Conservation (phyloP, 768 basidiomycete species). For the Suillus alpinus region DNA sequence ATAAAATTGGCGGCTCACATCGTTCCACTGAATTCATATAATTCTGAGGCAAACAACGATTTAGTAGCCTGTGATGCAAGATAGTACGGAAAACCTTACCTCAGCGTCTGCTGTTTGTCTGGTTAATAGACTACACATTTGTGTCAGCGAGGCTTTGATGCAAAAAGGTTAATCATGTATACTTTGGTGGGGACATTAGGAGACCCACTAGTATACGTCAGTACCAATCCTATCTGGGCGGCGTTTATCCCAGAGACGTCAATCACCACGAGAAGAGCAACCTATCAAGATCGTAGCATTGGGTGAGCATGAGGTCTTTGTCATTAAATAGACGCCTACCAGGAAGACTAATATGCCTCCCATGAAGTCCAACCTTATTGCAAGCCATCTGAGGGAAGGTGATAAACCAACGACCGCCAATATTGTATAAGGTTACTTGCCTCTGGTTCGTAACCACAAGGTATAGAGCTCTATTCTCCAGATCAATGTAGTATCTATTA, state of each 20-base stretch:
- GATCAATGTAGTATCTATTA: slow-evolving; percentile 66
- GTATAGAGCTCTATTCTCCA: slow-evolving; percentile 71
- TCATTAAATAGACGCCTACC: slow-evolving; percentile 31
- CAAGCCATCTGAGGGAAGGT: slow-evolving; percentile 53
- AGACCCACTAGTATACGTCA: slow-evolving; percentile 59
- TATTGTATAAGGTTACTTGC: slow-evolving; percentile 20
- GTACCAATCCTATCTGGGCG: slow-evolving; percentile 66
- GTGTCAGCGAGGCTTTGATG: slow-evolving; percentile 44
- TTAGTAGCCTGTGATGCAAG: neutral
- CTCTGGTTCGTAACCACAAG: slow-evolving; percentile 68
- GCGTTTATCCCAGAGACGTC: slow-evolving; percentile 57
- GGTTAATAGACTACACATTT: slow-evolving; percentile 52
- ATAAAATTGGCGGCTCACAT: slow-evolving; percentile 30
- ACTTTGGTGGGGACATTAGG: neutral
- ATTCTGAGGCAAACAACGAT: slow-evolving; percentile 38
- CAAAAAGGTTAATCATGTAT: neutral
- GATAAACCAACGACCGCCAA: neutral
- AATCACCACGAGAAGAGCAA: slow-evolving; percentile 63
- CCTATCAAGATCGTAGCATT: slow-evolving; percentile 31
- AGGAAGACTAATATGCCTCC: slow-evolving; percentile 58
- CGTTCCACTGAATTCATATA: slow-evolving; percentile 68
- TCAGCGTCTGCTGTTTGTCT: slow-evolving; percentile 66
- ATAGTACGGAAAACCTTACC: slow-evolving; percentile 28
- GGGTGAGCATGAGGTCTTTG: neutral
- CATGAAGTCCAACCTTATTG: slow-evolving; percentile 67